Evolutionary conservation across 73 alveolate genomes (phyloP), one percentile per base, ranked within the genome.

Genomic region (Stentor coeruleus): DNA sequence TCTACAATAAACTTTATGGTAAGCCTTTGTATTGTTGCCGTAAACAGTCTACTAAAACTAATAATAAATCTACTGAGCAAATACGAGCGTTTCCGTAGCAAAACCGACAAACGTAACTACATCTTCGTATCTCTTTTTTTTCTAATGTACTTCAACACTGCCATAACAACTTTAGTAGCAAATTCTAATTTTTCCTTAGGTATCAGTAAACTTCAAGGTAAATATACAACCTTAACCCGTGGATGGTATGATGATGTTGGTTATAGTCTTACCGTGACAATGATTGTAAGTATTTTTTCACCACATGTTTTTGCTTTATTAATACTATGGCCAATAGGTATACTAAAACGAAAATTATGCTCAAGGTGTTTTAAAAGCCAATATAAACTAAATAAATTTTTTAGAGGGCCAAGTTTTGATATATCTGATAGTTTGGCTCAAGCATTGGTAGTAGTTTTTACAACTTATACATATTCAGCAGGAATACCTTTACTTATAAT

Each of bases 101-200:
- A 84, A 39, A 81, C 85, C 36, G 38, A 73, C 30, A 30, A 30
- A 38, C 15, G 80, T 37, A 74, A 66, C 30, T 76, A 80, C 3
- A 57, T 76, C 41, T 35, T 82, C 36, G 57, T 39, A 37, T 86
- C 85, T 39, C 36, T 86, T 1, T 86, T 89, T 82, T 33, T 86
- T 4, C 38, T 74, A 2, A 55, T 82, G 74, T 86, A 86, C 60
- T 41, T 86, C 1, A 89, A 86, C 72, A 86, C 88, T 38, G 91
- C 90, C 15, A 15, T 89, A 26, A 59, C 86, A 33, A 82, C 91
- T 3, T 74, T 81, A 33, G 39, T 89, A 20, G 77, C 80, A 35
- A 85, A 88, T 15, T 84, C 91, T 36, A 81, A 86, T 59, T 57
- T 88, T 38, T 73, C 83, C 59, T 82, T 82, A 28, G 84, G 85